Evolutionary conservation across 495 filamentous ascomycete species (phyloP), one percentile per base, ranked within the genome.

Genomic region (Penicillium pulvis): DNA sequence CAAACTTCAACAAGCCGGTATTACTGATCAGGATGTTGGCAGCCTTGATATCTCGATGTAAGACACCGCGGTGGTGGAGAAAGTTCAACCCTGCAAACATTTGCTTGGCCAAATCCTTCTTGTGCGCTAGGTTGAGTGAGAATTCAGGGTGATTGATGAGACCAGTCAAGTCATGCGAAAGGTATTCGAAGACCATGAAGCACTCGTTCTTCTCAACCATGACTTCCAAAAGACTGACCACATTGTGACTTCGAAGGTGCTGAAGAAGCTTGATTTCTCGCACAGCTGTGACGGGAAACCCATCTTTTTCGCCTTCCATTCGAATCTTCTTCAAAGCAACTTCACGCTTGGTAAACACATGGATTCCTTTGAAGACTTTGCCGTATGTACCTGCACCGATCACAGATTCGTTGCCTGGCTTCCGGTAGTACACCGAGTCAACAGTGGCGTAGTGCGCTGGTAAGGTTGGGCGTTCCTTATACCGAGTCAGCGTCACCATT

Each of bases 181-280:
- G 85, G 69, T 99, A 99, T 69, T 99, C 95, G 61, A 99, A 99
- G 9, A 99, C 95, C 95, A 99, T 99, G 75, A 94, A 98, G 73
- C 95, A 99, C 71, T 98, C 93, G 68, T 97, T 97, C 61, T 86
- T 87, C 74, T 98, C 95, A 16, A 98, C 94, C 94, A 98, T 98
- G 66, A 98, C 93, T 74, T 98, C 95, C 56, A 78, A 57, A 47
- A 81, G 58, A 48, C 88, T 87, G 59, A 99, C 93, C 36, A 99
- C 86, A 63, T 98, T 97, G 49, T 83, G 80, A 65, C 96, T 92
- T 59, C 89, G 91, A n/a, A 99, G 80, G 42, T 92, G 93, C 67
- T 97, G 92, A 9, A 99, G 86, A 16, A 99, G 77, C 71, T 97
- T 97, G 77, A 99, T 94, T 70, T 99, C 95, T 50, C 95, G 87